phyloP scores from a whole-genome alignment of 1,284 basidiomycete species.

The Rhizoctonia solani region DNA sequence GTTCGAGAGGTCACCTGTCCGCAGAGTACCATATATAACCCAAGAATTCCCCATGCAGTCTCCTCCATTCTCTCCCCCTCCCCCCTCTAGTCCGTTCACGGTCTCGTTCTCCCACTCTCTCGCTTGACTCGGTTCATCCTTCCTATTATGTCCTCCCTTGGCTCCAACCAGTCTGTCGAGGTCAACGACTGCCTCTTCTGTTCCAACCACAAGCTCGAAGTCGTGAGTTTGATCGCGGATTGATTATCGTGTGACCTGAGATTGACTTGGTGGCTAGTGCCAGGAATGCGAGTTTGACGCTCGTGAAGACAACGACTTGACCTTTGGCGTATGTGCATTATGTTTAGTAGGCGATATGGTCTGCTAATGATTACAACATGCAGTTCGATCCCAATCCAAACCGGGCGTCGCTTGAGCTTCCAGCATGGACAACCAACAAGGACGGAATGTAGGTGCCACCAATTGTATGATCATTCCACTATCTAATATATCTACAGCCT shows the following conservation, averaged over 20 bases:
- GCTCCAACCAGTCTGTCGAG: slow-evolving; percentile 44
- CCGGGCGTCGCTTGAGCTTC: slow-evolving; percentile 46
- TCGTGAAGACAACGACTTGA: slow-evolving; percentile 49
- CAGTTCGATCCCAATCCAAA: slow-evolving; percentile 36
- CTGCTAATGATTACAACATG: slow-evolving; percentile 43
- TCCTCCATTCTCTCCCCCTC: too few species aligned
- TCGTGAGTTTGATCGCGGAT: slow-evolving; percentile 36
- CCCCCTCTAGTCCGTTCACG: too few species aligned
- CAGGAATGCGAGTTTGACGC: slow-evolving; percentile 46
- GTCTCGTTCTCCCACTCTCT: neutral
- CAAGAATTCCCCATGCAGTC: too few species aligned
- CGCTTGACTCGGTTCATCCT: neutral
- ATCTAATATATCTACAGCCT: slow-evolving; percentile 36
- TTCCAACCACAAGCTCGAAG: slow-evolving; percentile 48
- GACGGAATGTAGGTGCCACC: slow-evolving; percentile 41
- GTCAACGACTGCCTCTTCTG: slow-evolving; percentile 51
- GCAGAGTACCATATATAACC: too few species aligned
- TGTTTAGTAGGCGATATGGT: neutral
- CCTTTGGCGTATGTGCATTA: slow-evolving; percentile 45
- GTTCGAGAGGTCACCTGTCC: too few species aligned
- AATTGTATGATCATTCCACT: neutral
- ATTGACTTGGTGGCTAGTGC: slow-evolving; percentile 38
- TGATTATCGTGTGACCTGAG: neutral
- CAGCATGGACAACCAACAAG: slow-evolving; percentile 47
- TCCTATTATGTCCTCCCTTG: slow-evolving; percentile 30